Evolutionary conservation across 345 rosid species (phyloP).

Genomic region (Lepidium sativum): DNA sequence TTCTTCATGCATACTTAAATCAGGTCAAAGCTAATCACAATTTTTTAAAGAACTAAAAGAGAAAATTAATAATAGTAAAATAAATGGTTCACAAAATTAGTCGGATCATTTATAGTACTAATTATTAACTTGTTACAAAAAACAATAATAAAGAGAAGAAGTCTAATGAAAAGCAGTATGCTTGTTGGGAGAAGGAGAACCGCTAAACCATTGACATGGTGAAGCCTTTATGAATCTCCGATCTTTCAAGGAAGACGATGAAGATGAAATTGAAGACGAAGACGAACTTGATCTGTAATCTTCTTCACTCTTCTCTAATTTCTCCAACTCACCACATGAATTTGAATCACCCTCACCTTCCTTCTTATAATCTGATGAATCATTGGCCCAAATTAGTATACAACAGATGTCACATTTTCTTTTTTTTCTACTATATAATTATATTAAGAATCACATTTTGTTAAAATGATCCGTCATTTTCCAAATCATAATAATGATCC

Average conservation of each 20-base stretch:
- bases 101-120: background rate
- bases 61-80: no score
- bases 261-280: constrained; percentile 14
- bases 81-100: no score
- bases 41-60: no score
- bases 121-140: background rate
- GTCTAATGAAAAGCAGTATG: constrained; percentile 20
- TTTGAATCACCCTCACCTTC: background rate
- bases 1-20: no score
- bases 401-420: background rate
- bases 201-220: constrained; percentile 13
- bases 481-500: no score
- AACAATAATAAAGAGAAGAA: background rate
- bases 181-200: constrained; percentile 29
- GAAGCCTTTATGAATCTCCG: constrained; percentile 7
- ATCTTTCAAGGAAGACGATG: constrained; percentile 26
- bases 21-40: no score
- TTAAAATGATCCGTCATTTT: no score
- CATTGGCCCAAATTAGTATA: background rate
- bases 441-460: background rate
- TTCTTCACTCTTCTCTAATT: background rate
- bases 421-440: no score
- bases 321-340: constrained; percentile 16
- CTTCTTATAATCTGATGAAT: constrained; percentile 1
- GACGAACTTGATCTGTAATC: constrained; percentile 33